Percentiles rank a stretch among this genome's conserved stretches.
Conservation (phyloP, 257 asterid species). For the Nicotiana paniculata region DNA sequence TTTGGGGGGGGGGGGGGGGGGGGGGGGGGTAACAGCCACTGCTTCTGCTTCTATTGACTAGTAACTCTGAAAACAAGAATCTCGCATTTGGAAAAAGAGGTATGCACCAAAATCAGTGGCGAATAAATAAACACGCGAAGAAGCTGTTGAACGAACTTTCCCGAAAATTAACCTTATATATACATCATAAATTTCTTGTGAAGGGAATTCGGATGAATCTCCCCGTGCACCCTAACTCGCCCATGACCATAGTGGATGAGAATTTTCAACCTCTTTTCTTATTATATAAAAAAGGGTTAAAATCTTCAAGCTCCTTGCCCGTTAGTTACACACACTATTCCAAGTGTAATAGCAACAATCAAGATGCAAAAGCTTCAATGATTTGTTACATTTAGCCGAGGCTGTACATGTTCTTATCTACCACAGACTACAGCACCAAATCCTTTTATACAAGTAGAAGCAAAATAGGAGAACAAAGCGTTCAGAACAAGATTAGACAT, state of each 20-base stretch:
- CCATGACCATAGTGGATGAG: neutral
- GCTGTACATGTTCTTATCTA: neutral
- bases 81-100: neutral
- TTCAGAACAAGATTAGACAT: slow-evolving; percentile 52
- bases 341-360: neutral
- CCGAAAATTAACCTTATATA: no score
- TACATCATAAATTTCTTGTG: no score
- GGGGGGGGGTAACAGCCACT: neutral
- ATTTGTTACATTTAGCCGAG: slow-evolving; percentile 6
- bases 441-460: slow-evolving; percentile 4
- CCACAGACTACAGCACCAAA: neutral
- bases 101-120: neutral
- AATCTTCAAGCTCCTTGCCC: neutral
- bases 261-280: neutral
- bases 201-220: no score
- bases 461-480: neutral
- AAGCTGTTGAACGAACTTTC: no score
- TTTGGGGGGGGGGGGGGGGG: neutral
- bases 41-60: neutral
- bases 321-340: neutral
- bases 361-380: neutral
- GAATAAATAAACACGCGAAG: no score
- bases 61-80: neutral
- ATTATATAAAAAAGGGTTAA: neutral
- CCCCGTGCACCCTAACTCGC: no score